phyloP scores from a whole-genome alignment of 352 stramenopile species.

The Blastocystis sp. region DNA sequence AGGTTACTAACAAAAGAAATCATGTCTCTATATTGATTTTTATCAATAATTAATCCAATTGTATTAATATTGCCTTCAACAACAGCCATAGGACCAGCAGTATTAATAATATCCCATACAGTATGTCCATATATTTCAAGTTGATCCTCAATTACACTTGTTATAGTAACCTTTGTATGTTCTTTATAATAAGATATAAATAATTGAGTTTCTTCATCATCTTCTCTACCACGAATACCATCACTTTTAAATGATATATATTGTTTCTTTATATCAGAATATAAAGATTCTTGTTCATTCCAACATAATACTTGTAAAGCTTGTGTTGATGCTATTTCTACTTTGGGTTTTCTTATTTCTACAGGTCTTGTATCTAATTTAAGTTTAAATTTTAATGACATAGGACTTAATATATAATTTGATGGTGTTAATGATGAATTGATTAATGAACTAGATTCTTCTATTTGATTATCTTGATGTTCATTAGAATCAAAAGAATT shows the following conservation, averaged over 20 bases:
- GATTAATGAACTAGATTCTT: no score
- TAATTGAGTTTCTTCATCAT: constrained; percentile 10
- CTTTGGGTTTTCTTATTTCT: constrained; percentile 13
- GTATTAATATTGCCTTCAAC: constrained; percentile 6
- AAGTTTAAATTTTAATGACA: neutral
- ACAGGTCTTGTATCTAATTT: constrained; percentile 6
- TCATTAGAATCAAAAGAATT: no score
- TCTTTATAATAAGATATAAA: neutral
- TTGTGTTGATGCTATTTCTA: neutral
- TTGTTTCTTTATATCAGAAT: neutral
- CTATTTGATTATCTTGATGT: no score
- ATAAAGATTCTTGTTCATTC: constrained; percentile 8
- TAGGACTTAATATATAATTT: constrained; percentile 21
- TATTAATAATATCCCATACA: constrained; percentile 19
- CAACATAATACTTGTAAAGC: neutral
- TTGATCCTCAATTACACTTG: neutral
- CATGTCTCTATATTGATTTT: constrained; percentile 25
- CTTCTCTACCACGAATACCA: constrained; percentile 5
- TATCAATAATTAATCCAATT: constrained; percentile 5
- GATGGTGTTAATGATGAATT: neutral
- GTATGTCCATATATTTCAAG: constrained; percentile 1
- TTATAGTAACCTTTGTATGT: neutral
- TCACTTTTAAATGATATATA: constrained; percentile 19
- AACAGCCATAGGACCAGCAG: neutral
- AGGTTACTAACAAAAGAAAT: constrained; percentile 5